These are phyloP conservation scores for Colletotrichum lupini DNA, from an alignment of 2,329 filamentous ascomycete genomes.

Conservation along the genomic window DNA sequence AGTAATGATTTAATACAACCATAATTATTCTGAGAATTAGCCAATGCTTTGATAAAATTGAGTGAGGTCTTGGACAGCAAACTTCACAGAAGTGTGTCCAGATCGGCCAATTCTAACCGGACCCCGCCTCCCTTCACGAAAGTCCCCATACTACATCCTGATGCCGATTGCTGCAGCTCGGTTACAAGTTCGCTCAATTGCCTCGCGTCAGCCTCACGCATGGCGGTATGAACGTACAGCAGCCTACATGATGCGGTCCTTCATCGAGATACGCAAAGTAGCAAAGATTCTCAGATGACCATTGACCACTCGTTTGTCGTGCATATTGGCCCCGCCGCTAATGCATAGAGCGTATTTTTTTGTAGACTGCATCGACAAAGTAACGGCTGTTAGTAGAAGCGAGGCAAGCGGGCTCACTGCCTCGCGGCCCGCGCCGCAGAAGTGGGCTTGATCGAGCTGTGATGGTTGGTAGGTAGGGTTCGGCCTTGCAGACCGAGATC, in stretches of 20 bases:
- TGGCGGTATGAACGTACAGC: background rate
- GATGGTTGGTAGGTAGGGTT: background rate
- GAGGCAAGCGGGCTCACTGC: too few relatives aligned
- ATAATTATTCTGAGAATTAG: background rate
- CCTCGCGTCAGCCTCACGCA: background rate
- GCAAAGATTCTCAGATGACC: background rate
- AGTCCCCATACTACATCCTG: background rate
- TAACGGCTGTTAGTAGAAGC: too few relatives aligned
- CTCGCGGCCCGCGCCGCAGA: background rate
- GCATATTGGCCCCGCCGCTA: background rate
- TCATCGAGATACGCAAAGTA: background rate
- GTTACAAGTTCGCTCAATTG: background rate
- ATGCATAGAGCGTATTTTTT: too few relatives aligned
- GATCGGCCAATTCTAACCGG: background rate
- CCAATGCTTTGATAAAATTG: too few relatives aligned
- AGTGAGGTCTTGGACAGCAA: too few relatives aligned
- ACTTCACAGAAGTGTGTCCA: too few relatives aligned
- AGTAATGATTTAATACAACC: slow-evolving; percentile 14
- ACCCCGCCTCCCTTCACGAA: background rate
- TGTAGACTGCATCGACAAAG: too few relatives aligned
- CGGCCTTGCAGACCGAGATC: background rate
- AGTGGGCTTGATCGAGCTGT: background rate
- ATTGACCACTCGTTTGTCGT: background rate
- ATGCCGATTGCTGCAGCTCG: background rate
- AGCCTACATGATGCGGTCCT: background rate